Evolutionary conservation across 768 basidiomycete species (phyloP).

Genomic region (Cubamyces lactineus): DNA sequence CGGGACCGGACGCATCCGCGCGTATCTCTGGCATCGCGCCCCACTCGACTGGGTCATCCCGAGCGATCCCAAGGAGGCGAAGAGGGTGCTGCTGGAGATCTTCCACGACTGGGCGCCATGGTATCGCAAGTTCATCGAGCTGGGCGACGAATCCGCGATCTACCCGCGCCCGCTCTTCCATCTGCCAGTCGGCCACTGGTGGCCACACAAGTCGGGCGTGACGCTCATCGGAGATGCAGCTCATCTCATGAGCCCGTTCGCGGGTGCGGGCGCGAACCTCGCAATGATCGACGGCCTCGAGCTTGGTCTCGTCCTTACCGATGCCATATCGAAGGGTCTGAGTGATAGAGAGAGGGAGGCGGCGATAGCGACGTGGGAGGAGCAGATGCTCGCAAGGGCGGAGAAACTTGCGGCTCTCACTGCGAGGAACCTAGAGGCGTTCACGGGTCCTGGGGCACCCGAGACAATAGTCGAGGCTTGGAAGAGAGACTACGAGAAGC

Average conservation of each 20-base stretch:
- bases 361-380: conserved; percentile 9
- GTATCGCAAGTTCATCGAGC: conserved; percentile 13
- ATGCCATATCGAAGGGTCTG: conserved; percentile 6
- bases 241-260: conserved; percentile 43
- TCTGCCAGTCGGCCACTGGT: conserved; percentile 17
- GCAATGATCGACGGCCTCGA: conserved; percentile 36
- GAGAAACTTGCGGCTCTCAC: conserved; percentile 7
- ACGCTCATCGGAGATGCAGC: conserved; percentile 36
- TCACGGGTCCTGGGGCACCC: background rate
- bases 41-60: conserved; percentile 9
- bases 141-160: background rate
- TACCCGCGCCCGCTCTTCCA: conserved; percentile 16
- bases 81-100: background rate
- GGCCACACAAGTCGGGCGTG: conserved; percentile 13
- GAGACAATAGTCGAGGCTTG: background rate
- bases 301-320: conserved; percentile 19
- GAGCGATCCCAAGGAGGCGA: conserved; percentile 1
- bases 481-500: background rate
- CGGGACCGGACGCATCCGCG: conserved; percentile 18
- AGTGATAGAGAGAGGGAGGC: conserved; percentile 7
- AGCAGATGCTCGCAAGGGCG: conserved; percentile 1
- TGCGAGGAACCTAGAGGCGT: conserved; percentile 3
- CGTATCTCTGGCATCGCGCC: conserved; percentile 5
- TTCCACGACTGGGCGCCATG: conserved; percentile 10
- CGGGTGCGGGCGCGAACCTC: conserved; percentile 43